Evolutionary conservation across 2,329 filamentous ascomycete species (phyloP).

Genomic region (Blastomyces parvus): DNA sequence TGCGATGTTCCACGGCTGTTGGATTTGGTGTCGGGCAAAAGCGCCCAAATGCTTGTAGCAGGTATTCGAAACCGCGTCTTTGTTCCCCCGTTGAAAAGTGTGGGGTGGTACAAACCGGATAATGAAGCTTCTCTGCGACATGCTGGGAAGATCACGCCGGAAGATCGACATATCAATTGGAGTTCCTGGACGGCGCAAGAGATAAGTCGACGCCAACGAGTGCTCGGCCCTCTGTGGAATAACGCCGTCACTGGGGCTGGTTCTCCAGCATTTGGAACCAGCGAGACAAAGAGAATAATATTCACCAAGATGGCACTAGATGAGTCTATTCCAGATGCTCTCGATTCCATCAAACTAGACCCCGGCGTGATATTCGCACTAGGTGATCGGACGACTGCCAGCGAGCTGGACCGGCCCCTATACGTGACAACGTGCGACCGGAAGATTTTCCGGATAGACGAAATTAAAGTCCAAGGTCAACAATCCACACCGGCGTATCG

Average conservation of each 20-base stretch:
- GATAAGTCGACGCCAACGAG: constrained; percentile 48
- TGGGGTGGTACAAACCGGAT: constrained; percentile 22
- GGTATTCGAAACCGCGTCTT: constrained; percentile 56
- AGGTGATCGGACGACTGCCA: constrained; percentile 12
- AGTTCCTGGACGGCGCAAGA: constrained; percentile 43
- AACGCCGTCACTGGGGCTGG: constrained; percentile 20
- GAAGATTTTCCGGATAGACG: constrained; percentile 28
- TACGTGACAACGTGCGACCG: constrained; percentile 32
- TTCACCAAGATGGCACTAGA: constrained; percentile 15
- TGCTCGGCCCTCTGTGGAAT: constrained; percentile 60
- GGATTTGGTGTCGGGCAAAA: constrained; percentile 50
- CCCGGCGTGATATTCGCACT: background rate
- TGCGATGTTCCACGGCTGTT: constrained; percentile 45
- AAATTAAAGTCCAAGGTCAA: constrained; percentile 35
- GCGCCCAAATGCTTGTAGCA: constrained; percentile 60
- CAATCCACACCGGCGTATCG: constrained; percentile 27
- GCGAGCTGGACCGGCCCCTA: constrained; percentile 18
- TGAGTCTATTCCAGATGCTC: background rate
- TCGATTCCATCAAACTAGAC: constrained; percentile 17
- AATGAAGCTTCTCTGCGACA: constrained; percentile 35
- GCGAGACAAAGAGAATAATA: constrained; percentile 30
- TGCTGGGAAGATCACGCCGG: constrained; percentile 64
- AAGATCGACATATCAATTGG: constrained; percentile 57
- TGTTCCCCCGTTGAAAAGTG: constrained; percentile 48
- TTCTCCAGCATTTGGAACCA: constrained; percentile 9